Evolutionary conservation across 139 green algal genomes (phyloP), one percentile per base, ranked within the genome.

Genomic region (Chlorella sorokiniana): DNA sequence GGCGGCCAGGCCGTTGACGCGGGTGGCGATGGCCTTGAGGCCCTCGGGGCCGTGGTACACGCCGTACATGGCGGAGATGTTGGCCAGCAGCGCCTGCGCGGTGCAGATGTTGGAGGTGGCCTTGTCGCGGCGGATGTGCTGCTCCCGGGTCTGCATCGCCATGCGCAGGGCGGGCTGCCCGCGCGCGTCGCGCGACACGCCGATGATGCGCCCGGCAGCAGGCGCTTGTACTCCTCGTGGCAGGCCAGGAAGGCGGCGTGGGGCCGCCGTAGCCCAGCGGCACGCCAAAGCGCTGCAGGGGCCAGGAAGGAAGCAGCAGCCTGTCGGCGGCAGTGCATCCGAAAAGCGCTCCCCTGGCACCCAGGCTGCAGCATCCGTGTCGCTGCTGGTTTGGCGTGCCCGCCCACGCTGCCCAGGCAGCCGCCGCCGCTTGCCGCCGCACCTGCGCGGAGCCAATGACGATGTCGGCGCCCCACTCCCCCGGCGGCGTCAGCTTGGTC

Each of bases 81-180:
- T 99, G 74, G 97, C 97, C 77, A 99, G 90, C 64, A 99, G 92
- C 25, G 97, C 97, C 92, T 95, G 90, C 35, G 97, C 97, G 4
- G 97, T 99, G 90, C 97, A 99, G 88, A 99, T 99, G 94, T 99
- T 99, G 86, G 91, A 97, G 64, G 97, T 99, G 51, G 97, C 97
- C 92, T 99, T 99, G 92, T 99, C 97, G n/a, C 97, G 91, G 74
- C 97, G 89, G 88, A 99, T 99, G 93, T 99, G 97, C 92, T 99
- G 97, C 93, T 99, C 97, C 31, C 97, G 90, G 48, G 97, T 99
- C 91, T 99, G 90, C 96, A 99, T 99, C 42, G 97, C 97, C 97
- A 99, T 99, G 82, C 97, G 94, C 85, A 99, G 90, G 18, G 95
- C 94, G 37, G 93, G 94, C 79, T 93, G 90, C 80, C 95, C 96